These are phyloP conservation scores for Aspergillus pseudotamarii DNA, from an alignment of 2,329 filamentous ascomycete genomes.

Conservation along the genomic window DNA sequence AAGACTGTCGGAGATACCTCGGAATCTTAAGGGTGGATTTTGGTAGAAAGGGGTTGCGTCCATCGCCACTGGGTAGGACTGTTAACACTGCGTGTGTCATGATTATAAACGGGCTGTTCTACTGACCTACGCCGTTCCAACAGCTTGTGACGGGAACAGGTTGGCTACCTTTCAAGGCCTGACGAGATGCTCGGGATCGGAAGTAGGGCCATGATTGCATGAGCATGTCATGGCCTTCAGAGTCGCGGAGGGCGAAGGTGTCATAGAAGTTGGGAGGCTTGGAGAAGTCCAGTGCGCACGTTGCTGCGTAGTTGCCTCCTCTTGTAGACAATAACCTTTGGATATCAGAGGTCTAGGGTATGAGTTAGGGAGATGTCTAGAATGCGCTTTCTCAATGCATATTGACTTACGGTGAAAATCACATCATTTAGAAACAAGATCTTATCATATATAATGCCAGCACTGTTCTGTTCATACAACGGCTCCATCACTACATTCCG, in stretches of 20 bases:
- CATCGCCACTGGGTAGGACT: background rate
- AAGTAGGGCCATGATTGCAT: slow-evolving; percentile 66
- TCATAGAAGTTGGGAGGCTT: slow-evolving; percentile 72
- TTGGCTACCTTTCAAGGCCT: slow-evolving; percentile 56
- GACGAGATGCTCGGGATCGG: slow-evolving; percentile 49
- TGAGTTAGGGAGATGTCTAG: background rate
- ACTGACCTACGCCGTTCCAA: slow-evolving; percentile 65
- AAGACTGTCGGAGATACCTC: slow-evolving; percentile 54
- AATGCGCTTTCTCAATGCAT: slow-evolving; percentile 14
- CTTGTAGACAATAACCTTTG: slow-evolving; percentile 62
- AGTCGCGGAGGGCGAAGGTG: slow-evolving; percentile 71
- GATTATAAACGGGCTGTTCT: slow-evolving; percentile 8
- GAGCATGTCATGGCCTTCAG: slow-evolving; percentile 64
- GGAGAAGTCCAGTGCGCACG: slow-evolving; percentile 72
- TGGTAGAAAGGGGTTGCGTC: background rate
- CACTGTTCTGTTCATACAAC: slow-evolving; percentile 53
- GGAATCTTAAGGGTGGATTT: slow-evolving; percentile 43
- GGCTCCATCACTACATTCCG: slow-evolving; percentile 67
- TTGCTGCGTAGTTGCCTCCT: slow-evolving; percentile 62
- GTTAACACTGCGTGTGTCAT: background rate
- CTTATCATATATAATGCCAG: slow-evolving; percentile 60
- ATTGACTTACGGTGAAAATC: slow-evolving; percentile 42
- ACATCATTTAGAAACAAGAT: slow-evolving; percentile 61
- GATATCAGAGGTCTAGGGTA: slow-evolving; percentile 52
- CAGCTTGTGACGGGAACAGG: slow-evolving; percentile 64